Conservation (phyloP, 148 eudicot genomes). For the Pouteria glomerata region DNA sequence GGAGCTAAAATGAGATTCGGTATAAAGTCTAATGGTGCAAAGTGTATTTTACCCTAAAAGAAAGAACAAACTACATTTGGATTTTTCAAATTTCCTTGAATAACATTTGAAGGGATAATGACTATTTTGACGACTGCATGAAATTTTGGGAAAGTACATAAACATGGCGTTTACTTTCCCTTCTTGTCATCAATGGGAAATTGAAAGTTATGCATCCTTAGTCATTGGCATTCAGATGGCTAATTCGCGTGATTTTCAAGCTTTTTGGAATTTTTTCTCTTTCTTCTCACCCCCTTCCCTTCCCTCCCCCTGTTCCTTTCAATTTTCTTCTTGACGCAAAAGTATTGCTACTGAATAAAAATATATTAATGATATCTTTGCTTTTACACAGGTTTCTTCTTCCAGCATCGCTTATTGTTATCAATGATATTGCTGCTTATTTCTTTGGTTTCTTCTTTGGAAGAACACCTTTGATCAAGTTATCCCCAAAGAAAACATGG, state of each 20-base stretch:
- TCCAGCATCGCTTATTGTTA: conserved; percentile 94
- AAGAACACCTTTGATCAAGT: conserved; percentile 88
- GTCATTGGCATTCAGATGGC: neutral
- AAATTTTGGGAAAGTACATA: neutral
- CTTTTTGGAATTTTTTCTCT: neutral
- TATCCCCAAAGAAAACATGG: conserved; percentile 97
- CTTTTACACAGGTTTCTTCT: conserved; percentile 87
- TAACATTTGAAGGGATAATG: neutral
- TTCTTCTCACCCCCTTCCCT: neutral
- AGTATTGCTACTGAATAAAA: neutral
- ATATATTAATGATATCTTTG: neutral
- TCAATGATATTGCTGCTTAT: conserved; percentile 95
- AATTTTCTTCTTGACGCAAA: neutral
- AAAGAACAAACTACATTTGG: neutral
- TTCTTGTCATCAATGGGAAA: conserved; percentile 1
- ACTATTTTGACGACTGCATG: neutral
- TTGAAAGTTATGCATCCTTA: neutral
- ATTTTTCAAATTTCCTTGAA: neutral
- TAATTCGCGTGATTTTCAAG: neutral
- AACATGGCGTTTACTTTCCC: neutral
- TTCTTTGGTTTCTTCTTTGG: conserved; percentile 95
- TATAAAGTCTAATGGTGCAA: too few relatives aligned
- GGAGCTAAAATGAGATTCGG: neutral
- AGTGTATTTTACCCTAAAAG: too few relatives aligned
- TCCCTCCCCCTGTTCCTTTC: neutral